phyloP scores from a whole-genome alignment of 106 monocot genomes.

The Apostasia ramifera region DNA sequence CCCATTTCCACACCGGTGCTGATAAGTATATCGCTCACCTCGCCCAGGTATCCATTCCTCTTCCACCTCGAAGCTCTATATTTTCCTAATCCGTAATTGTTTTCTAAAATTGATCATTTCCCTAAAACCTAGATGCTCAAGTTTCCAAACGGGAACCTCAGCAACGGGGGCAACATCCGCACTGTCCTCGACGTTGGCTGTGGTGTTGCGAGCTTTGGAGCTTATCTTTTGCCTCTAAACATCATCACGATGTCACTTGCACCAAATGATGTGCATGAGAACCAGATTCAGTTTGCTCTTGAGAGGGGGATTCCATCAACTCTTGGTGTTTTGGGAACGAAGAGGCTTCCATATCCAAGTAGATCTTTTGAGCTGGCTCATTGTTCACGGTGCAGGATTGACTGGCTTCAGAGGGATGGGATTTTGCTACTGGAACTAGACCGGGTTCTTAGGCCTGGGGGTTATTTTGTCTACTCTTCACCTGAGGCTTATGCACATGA shows the following conservation, averaged over 20 bases:
- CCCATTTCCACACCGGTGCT: conserved; percentile 75
- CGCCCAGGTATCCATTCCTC: conserved; percentile 37
- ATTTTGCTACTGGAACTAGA: conserved; percentile 76
- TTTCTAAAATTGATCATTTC: background rate
- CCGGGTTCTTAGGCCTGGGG: conserved; percentile 77
- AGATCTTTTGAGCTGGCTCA: conserved; percentile 84
- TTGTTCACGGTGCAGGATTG: conserved; percentile 88
- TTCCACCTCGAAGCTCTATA: background rate
- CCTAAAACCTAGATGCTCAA: conserved; percentile 67
- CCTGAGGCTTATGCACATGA: conserved; percentile 88
- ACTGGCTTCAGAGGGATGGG: conserved; percentile 91
- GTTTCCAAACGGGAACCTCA: conserved; percentile 56
- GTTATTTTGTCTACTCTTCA: conserved; percentile 83
- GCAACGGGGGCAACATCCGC: conserved; percentile 65
- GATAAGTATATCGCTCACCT: conserved; percentile 68
- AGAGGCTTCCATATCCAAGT: conserved; percentile 74
- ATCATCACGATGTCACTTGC: conserved; percentile 88
- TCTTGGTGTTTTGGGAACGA: conserved; percentile 78
- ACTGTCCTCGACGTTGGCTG: conserved; percentile 83
- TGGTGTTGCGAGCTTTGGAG: conserved; percentile 90
- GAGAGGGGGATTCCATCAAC: conserved; percentile 86
- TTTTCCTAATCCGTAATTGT: background rate
- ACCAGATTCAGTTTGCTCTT: conserved; percentile 94
- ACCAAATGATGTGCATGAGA: conserved; percentile 88
- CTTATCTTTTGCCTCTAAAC: conserved; percentile 62